Percentiles rank a stretch among this genome's conserved stretches.
phyloP scores from a whole-genome alignment of 441 rosid genomes.

The Populus hybrid region DNA sequence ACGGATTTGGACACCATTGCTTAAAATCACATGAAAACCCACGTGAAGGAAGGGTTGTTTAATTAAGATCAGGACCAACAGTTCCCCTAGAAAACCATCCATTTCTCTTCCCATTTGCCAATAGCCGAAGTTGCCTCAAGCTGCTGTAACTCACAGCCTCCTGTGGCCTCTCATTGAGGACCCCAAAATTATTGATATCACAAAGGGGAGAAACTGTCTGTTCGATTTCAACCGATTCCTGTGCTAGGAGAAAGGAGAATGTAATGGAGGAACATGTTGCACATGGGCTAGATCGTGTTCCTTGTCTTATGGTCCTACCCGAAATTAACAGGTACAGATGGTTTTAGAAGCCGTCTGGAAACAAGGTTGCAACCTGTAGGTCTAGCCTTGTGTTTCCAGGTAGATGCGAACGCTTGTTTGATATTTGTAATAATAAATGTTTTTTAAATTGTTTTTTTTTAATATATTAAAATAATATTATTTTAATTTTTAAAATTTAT shows the following conservation, averaged over 20 bases:
- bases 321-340: background rate
- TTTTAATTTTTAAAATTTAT: no score
- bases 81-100: background rate
- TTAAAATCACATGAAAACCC: conserved; percentile 17
- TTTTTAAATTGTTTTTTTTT: no score
- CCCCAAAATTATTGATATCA: background rate
- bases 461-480: no score
- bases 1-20: conserved; percentile 1
- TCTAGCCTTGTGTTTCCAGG: no score
- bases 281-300: conserved; percentile 25
- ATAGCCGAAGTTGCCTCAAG: background rate
- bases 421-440: no score
- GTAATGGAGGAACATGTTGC: conserved; percentile 22
- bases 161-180: background rate
- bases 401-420: no score
- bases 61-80: background rate
- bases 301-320: conserved; percentile 23
- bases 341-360: background rate
- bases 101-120: conserved; percentile 2
- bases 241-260: conserved; percentile 8
- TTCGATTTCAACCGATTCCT: conserved; percentile 12
- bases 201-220: background rate
- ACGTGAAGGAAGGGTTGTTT: conserved; percentile 3
- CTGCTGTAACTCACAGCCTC: background rate
- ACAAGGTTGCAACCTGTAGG: no score